Evolutionary conservation across 225 moss, liverwort and hornwort species (phyloP), one percentile per base, ranked within the genome.

Genomic region (Neckera pumila): DNA sequence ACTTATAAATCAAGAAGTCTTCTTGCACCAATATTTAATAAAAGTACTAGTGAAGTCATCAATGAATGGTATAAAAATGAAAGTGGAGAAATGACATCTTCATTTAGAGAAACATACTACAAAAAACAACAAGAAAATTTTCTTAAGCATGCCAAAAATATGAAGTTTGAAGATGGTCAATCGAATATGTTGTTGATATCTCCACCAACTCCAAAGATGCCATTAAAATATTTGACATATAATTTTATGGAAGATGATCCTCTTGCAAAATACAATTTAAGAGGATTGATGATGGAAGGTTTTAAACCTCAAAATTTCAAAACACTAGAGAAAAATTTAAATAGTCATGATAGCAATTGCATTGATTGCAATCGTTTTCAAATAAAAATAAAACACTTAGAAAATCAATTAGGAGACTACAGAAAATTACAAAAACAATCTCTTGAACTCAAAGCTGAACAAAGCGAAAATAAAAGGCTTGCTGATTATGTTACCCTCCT

Each of bases 251-350:
- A 90, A 60, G 92, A 92, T 80, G 90, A 92, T 58, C 90, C 80
- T n/a, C 74, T 92, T 56, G 88, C 92, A 76, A 92, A 90, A 60
- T 92, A 92, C 15, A 90, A 92, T n/a, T 82, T 90, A 61, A 83
- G 66, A 74, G 67, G 79, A 7, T 54, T 92, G 42, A 72, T 92
- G 83, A 59, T 2, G 0, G 45, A 86, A 73, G 7, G 1, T 47
- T 36, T 19, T 16, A 67, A n/a, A 83, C 17, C 7, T 40, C 22
- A 17, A 42, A n/a, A 43, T 23, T 56, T 14, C 7, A 79, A 83
- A 40, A 74, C 6, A 51, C 26, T 17, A 8, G 17, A 57, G 7
- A 14, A 47, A 4, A 63, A 21, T 11, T 75, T 62, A 9, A 61
- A 2, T 15, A 16, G 81, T 49, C 64, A 85, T 51, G 40, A 82